Conservation (phyloP, 2,329 filamentous ascomycete genomes). For the Didymella pomorum region DNA sequence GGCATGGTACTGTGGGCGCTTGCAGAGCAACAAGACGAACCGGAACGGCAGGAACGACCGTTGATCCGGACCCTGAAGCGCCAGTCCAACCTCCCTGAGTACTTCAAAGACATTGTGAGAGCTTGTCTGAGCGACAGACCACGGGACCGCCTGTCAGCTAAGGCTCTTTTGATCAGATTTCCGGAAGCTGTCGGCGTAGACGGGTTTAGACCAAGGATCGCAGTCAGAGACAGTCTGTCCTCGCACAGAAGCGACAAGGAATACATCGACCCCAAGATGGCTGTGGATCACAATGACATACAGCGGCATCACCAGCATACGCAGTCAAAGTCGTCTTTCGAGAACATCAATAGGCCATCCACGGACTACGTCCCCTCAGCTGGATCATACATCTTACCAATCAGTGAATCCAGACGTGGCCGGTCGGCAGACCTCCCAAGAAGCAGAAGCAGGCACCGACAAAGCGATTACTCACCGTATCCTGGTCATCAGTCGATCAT, state of each 20-base stretch:
- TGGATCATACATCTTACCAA: constrained; percentile 54
- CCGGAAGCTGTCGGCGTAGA: constrained; percentile 35
- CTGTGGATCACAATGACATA: constrained; percentile 56
- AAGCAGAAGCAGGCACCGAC: constrained; percentile 38
- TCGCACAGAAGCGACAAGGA: constrained; percentile 56
- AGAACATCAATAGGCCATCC: constrained; percentile 46
- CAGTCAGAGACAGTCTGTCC: constrained; percentile 47
- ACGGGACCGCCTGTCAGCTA: constrained; percentile 75
- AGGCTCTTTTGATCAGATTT: constrained; percentile 65
- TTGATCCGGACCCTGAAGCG: constrained; percentile 51
- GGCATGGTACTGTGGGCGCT: constrained; percentile 98
- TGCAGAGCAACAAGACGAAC: constrained; percentile 87
- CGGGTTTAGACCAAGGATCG: constrained; percentile 25
- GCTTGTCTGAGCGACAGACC: constrained; percentile 80
- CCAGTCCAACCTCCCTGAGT: constrained; percentile 70
- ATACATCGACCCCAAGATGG: constrained; percentile 57
- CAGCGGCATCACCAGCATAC: constrained; percentile 40
- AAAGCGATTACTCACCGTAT: constrained; percentile 49
- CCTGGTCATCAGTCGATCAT: constrained; percentile 48
- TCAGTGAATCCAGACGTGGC: constrained; percentile 32
- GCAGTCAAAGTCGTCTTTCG: constrained; percentile 42
- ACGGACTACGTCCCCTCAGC: constrained; percentile 56
- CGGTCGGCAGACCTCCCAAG: constrained; percentile 33
- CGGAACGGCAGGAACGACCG: constrained; percentile 79
- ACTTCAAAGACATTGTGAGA: constrained; percentile 78